phyloP scores from a whole-genome alignment of 768 basidiomycete species.

The Boletus edulis region DNA sequence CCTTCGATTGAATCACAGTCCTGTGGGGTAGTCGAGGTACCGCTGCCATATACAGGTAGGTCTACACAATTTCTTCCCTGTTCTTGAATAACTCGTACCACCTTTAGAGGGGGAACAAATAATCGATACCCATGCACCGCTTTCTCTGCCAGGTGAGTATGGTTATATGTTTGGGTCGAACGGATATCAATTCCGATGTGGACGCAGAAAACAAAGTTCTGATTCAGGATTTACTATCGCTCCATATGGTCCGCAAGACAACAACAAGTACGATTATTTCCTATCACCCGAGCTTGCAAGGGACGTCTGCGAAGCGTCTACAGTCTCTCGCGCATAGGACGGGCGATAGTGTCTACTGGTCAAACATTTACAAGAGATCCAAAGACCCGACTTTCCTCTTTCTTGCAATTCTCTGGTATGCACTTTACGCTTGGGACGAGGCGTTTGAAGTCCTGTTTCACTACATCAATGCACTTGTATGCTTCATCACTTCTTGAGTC shows the following conservation, averaged over 20 bases:
- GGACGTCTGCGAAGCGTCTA: conserved; percentile 27
- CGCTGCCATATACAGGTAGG: conserved; percentile 13
- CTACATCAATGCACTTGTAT: conserved; percentile 50
- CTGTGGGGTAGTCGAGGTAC: neutral
- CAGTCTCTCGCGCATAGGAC: conserved; percentile 25
- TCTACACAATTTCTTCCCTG: neutral
- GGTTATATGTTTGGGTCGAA: neutral
- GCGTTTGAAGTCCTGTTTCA: conserved; percentile 47
- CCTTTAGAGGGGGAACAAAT: conserved; percentile 14
- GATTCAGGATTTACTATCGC: conserved; percentile 34
- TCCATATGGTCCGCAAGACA: conserved; percentile 38
- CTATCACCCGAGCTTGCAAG: conserved; percentile 24
- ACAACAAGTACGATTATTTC: conserved; percentile 36
- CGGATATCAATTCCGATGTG: neutral
- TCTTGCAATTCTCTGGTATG: conserved; percentile 52
- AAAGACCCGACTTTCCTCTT: conserved; percentile 34
- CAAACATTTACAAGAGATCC: conserved; percentile 25
- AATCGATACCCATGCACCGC: conserved; percentile 33
- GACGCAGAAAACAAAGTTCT: conserved; percentile 20
- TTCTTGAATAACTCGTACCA: neutral
- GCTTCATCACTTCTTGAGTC: neutral
- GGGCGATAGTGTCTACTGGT: conserved; percentile 36
- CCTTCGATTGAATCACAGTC: neutral
- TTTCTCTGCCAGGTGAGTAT: conserved; percentile 21
- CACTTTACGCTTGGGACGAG: conserved; percentile 63